These are phyloP conservation scores for Rauvolfia tetraphylla DNA, from an alignment of 257 asterid species.

Conservation along the genomic window DNA sequence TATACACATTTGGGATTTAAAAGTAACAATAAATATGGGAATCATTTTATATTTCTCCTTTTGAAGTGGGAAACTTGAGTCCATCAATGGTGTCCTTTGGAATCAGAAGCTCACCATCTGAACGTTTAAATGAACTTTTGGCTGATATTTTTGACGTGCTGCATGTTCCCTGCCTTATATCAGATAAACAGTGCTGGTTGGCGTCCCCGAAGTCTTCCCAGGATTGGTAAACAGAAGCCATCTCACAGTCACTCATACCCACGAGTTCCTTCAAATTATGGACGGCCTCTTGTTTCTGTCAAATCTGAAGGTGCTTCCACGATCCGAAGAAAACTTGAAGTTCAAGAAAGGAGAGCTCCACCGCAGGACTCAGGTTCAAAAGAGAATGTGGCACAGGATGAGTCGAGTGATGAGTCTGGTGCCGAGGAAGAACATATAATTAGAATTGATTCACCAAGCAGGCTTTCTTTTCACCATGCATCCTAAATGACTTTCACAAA, in stretches of 20 bases:
- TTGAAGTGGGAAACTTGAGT: background rate
- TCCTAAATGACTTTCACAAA: slow-evolving; percentile 18
- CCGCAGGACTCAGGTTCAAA: slow-evolving; percentile 18
- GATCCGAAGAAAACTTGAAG: slow-evolving; percentile 33
- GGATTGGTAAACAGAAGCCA: slow-evolving; percentile 27
- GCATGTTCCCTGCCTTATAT: slow-evolving; percentile 20
- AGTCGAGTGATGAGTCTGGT: slow-evolving; percentile 85
- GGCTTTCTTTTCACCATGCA: slow-evolving; percentile 48
- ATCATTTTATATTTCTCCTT: background rate
- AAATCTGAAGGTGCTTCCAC: slow-evolving; percentile 79
- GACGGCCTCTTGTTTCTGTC: slow-evolving; percentile 36
- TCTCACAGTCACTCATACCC: slow-evolving; percentile 67
- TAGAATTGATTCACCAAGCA: slow-evolving; percentile 80
- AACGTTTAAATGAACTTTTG: background rate
- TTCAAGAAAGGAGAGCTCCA: slow-evolving; percentile 25
- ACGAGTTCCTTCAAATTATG: slow-evolving; percentile 32
- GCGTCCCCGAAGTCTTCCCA: slow-evolving; percentile 33
- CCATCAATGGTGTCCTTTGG: background rate
- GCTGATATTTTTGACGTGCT: slow-evolving; percentile 12
- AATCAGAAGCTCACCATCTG: background rate
- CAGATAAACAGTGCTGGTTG: slow-evolving; percentile 41
- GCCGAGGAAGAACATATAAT: slow-evolving; percentile 71
- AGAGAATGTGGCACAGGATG: slow-evolving; percentile 34
- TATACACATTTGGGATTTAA: background rate
- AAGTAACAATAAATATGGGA: too few species aligned